A percentile compares a stretch with the other conserved stretches of the same genome.
These are phyloP conservation scores for Thalassiosira exigua DNA, from an alignment of 352 stramenopile species.

Conservation along the genomic window DNA sequence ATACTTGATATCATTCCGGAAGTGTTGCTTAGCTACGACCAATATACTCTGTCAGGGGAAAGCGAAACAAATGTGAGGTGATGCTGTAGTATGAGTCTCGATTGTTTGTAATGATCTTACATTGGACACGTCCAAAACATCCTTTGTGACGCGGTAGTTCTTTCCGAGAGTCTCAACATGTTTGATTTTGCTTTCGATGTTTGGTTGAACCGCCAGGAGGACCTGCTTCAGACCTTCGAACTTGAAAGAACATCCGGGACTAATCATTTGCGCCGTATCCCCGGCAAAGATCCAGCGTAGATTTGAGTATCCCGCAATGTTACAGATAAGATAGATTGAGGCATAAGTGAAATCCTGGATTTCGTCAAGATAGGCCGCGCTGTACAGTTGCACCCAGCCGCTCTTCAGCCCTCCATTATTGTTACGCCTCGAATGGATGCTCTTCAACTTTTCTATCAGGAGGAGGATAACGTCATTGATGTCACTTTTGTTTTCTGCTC, in stretches of 20 bases:
- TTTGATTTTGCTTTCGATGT: conserved; percentile 51
- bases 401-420: conserved; percentile 6
- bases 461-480: conserved; percentile 51
- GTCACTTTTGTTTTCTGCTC: conserved; percentile 18
- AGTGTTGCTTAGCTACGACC: conserved; percentile 36
- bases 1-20: conserved; percentile 45
- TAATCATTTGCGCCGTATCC: conserved; percentile 65
- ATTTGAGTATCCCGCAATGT: conserved; percentile 34
- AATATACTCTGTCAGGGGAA: conserved; percentile 35
- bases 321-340: conserved; percentile 58
- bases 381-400: conserved; percentile 25
- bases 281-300: conserved; percentile 56
- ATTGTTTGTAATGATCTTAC: too few relatives aligned
- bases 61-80: background rate
- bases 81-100: too few relatives aligned
- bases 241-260: conserved; percentile 46
- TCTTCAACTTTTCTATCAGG: conserved; percentile 31
- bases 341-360: conserved; percentile 61
- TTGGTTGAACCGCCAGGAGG: conserved; percentile 38
- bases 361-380: conserved; percentile 51
- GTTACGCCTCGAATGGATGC: conserved; percentile 1
- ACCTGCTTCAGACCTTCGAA: conserved; percentile 61
- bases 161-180: conserved; percentile 40
- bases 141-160: conserved; percentile 59
- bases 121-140: conserved; percentile 55